phyloP scores from a whole-genome alignment of 129 eudicot species.

The Chrysanthemum seticuspe region DNA sequence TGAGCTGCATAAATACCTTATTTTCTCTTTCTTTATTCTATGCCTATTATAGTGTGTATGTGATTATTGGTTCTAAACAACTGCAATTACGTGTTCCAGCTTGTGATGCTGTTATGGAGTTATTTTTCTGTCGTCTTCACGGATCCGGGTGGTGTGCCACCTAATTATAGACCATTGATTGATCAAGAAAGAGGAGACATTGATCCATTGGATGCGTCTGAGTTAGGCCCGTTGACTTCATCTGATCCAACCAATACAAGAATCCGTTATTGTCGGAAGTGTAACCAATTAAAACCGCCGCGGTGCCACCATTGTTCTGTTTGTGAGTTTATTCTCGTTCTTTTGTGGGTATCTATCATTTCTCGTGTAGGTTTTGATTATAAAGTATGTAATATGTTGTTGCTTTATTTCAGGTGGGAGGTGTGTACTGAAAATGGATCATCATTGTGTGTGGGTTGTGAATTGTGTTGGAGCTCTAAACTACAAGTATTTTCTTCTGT shows the following conservation, averaged over 20 bases:
- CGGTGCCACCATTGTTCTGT: slow-evolving; percentile 99
- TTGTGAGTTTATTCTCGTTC: slow-evolving; percentile 53
- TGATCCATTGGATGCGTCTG: slow-evolving; percentile 70
- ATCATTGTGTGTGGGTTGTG: slow-evolving; percentile 99
- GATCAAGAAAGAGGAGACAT: slow-evolving; percentile 90
- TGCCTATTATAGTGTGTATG: background rate
- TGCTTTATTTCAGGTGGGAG: slow-evolving; percentile 75
- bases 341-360: background rate
- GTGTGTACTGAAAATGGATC: slow-evolving; percentile 97
- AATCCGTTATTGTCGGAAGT: slow-evolving; percentile 81
- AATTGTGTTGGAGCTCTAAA: slow-evolving; percentile 98
- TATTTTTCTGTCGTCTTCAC: slow-evolving; percentile 89
- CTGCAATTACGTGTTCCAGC: slow-evolving; percentile 43
- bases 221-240: slow-evolving; percentile 46
- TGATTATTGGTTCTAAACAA: slow-evolving; percentile 9
- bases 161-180: slow-evolving; percentile 71
- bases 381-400: slow-evolving; percentile 4
- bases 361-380: background rate
- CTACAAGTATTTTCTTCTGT: slow-evolving; percentile 99
- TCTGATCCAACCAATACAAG: slow-evolving; percentile 50
- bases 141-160: slow-evolving; percentile 92
- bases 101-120: slow-evolving; percentile 94
- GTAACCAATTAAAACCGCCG: slow-evolving; percentile 97
- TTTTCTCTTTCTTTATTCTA: too few species aligned
- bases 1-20: too few species aligned